phyloP scores from a whole-genome alignment of 2,329 filamentous ascomycete species.

The Furcasterigmium sp. region DNA sequence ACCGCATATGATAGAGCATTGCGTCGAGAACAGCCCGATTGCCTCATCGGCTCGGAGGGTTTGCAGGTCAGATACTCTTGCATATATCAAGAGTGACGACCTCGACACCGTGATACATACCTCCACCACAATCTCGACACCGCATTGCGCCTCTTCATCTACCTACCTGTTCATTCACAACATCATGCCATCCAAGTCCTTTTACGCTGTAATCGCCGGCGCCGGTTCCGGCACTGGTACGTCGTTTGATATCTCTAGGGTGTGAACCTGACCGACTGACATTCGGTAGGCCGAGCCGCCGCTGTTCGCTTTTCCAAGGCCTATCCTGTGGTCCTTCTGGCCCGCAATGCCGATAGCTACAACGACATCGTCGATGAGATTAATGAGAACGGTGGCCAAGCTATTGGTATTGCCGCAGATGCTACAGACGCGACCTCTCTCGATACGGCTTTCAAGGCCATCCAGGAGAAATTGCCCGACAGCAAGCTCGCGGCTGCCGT shows the following conservation, averaged over 20 bases:
- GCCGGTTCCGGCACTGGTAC: conserved; percentile 63
- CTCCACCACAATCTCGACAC: too few relatives aligned
- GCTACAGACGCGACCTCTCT: conserved; percentile 37
- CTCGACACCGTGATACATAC: too few relatives aligned
- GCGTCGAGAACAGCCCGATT: neutral
- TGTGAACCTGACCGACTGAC: neutral
- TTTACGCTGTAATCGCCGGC: conserved; percentile 66
- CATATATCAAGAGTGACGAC: too few relatives aligned
- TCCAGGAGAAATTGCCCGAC: conserved; percentile 52
- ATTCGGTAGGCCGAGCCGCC: conserved; percentile 33
- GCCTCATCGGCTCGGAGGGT: neutral
- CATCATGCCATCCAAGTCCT: conserved; percentile 23
- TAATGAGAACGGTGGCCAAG: conserved; percentile 59
- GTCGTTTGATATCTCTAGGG: neutral
- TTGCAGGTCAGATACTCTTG: too few relatives aligned
- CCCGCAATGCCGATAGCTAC: conserved; percentile 62
- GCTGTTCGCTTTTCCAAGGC: conserved; percentile 55
- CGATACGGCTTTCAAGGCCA: conserved; percentile 52
- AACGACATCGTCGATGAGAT: conserved; percentile 65
- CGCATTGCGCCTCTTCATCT: too few relatives aligned
- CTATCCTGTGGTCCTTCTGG: conserved; percentile 72
- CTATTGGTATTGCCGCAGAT: conserved; percentile 66
- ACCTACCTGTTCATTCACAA: too few relatives aligned
- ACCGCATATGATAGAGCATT: neutral
- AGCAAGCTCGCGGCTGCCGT: conserved; percentile 58